Percentiles rank a stretch among this genome's conserved stretches.
phyloP scores from a whole-genome alignment of 176 grass and related monocot genomes.

The Dendrocalamus sinicus region DNA sequence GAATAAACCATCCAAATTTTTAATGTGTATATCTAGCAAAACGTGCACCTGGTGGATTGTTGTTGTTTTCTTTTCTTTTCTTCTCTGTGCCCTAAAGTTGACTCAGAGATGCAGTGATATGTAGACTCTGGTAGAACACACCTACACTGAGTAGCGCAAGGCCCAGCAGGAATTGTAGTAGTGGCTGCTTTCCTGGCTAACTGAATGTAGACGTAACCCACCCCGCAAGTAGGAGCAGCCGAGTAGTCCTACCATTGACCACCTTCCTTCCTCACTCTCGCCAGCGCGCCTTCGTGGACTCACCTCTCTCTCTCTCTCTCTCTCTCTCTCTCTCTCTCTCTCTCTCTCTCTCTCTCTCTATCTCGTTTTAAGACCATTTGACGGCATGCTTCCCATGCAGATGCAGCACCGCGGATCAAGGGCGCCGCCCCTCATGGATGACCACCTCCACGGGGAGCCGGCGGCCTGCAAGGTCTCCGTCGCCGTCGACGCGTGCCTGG shows the following conservation, averaged over 20 bases:
- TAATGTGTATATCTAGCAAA: not conserved
- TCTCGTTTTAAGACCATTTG: not conserved
- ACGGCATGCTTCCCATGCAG: not conserved
- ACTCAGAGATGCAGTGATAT: not conserved
- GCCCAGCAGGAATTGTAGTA: not conserved
- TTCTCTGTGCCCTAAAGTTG: not conserved
- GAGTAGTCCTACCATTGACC: not conserved
- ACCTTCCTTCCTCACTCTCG: slow-evolving; percentile 2
- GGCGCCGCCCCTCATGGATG: not conserved
- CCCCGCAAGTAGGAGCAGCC: not conserved
- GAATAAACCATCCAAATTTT: not conserved
- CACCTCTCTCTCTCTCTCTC: not conserved
- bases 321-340: not conserved
- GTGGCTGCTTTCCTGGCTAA: not conserved
- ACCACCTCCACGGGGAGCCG: not conserved
- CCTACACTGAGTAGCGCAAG: slow-evolving; percentile 20
- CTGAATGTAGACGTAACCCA: not conserved
- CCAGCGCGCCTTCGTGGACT: not conserved
- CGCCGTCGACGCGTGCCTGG: slow-evolving; percentile 45
- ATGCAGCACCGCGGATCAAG: not conserved
- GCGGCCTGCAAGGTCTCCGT: not conserved
- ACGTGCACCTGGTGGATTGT: not conserved
- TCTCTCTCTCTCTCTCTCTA: not conserved
- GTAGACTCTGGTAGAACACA: not conserved
- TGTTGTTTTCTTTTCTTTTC: not conserved